These are phyloP conservation scores for Fusarium nisikadoi DNA, from an alignment of 2,329 filamentous ascomycete species.

Conservation along the genomic window DNA sequence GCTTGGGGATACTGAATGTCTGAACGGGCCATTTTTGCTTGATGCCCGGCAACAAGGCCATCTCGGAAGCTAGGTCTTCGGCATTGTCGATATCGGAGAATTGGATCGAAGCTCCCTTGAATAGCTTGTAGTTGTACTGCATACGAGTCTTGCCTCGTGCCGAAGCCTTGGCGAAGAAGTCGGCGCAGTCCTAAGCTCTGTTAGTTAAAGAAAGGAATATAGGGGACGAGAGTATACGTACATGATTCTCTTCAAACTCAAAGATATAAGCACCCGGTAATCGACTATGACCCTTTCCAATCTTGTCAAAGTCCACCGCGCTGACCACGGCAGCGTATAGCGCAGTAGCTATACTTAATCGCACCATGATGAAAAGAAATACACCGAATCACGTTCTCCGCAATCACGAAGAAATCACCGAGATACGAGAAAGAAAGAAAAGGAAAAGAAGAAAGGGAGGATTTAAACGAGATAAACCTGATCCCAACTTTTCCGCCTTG, in stretches of 20 bases:
- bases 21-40: slow-evolving; percentile 62
- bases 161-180: slow-evolving; percentile 24
- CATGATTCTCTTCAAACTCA: slow-evolving; percentile 62
- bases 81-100: slow-evolving; percentile 59
- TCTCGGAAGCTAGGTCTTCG: slow-evolving; percentile 53
- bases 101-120: slow-evolving; percentile 65
- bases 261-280: slow-evolving; percentile 63
- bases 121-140: slow-evolving; percentile 62
- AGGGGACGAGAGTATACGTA: slow-evolving; percentile 41
- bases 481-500: background rate
- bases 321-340: slow-evolving; percentile 50
- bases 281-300: slow-evolving; percentile 36
- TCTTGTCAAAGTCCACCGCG: slow-evolving; percentile 43
- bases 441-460: background rate
- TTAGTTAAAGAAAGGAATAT: background rate
- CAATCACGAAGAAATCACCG: slow-evolving; percentile 15
- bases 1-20: slow-evolving; percentile 57
- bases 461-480: slow-evolving; percentile 5
- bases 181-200: slow-evolving; percentile 19
- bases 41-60: slow-evolving; percentile 57
- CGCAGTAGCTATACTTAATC: slow-evolving; percentile 47
- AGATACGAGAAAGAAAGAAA: slow-evolving; percentile 4
- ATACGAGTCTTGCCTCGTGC: slow-evolving; percentile 57
- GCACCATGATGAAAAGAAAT: slow-evolving; percentile 48
- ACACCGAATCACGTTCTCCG: background rate